phyloP scores from a whole-genome alignment of 345 rosid genomes.

The Boechera stricta region DNA sequence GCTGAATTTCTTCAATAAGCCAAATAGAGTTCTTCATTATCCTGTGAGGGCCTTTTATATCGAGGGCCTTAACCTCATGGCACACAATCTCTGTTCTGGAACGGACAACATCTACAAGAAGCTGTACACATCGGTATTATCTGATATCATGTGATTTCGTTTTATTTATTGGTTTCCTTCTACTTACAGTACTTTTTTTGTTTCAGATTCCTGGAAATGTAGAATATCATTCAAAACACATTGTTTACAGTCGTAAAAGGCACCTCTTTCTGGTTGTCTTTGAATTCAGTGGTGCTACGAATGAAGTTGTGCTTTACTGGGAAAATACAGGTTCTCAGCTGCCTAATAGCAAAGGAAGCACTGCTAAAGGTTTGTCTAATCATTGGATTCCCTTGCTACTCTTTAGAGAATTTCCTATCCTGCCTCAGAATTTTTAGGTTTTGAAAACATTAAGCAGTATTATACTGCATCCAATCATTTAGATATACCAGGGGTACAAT shows the following conservation, averaged over 20 bases:
- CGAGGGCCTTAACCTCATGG: constrained; percentile 86
- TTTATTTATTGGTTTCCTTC: constrained; percentile 5
- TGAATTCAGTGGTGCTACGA: constrained; percentile 82
- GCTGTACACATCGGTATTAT: constrained; percentile 80
- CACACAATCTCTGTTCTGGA: constrained; percentile 89
- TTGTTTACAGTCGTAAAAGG: constrained; percentile 75
- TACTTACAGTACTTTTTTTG: constrained; percentile 30
- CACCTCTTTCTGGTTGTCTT: constrained; percentile 82
- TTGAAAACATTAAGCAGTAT: constrained; percentile 14
- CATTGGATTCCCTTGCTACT: constrained; percentile 24
- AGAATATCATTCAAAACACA: constrained; percentile 74
- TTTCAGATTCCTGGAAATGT: constrained; percentile 85
- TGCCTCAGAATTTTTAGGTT: background rate
- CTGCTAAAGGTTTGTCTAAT: constrained; percentile 68
- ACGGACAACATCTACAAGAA: constrained; percentile 77
- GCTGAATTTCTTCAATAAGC: constrained; percentile 93
- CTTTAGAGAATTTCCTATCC: constrained; percentile 15
- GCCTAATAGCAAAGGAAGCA: constrained; percentile 77
- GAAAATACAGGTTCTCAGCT: constrained; percentile 77
- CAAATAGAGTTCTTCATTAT: constrained; percentile 93
- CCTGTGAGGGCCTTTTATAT: constrained; percentile 91
- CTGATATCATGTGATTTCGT: constrained; percentile 20
- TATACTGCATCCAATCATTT: constrained; percentile 18
- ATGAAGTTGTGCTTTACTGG: constrained; percentile 91
- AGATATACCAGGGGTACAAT: constrained; percentile 1